Evolutionary conservation across 805 yeast species (phyloP).

Genomic region (Wickerhamiella parazyma): DNA sequence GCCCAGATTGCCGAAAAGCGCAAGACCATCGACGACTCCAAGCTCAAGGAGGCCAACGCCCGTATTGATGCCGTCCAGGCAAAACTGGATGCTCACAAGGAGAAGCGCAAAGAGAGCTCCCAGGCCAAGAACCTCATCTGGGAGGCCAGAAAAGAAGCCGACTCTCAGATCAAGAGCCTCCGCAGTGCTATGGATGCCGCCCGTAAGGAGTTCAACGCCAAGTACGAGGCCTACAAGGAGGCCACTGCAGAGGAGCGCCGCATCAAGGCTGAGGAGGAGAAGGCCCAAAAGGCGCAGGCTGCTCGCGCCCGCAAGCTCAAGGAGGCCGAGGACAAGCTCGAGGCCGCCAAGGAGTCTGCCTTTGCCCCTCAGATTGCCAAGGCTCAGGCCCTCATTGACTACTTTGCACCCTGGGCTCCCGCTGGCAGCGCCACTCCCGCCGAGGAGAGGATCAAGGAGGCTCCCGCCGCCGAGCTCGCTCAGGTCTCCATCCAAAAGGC

Average conservation of each 20-base stretch:
- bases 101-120: conserved; percentile 53
- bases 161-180: conserved; percentile 51
- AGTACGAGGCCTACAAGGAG: conserved; percentile 61
- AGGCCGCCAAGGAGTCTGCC: conserved; percentile 66
- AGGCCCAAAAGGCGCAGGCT: conserved; percentile 41
- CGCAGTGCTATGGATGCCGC: conserved; percentile 36
- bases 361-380: conserved; percentile 63
- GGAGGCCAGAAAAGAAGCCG: conserved; percentile 36
- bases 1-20: conserved; percentile 63
- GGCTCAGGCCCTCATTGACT: conserved; percentile 55
- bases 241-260: conserved; percentile 57
- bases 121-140: conserved; percentile 42
- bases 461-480: conserved; percentile 25
- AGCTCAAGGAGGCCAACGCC: conserved; percentile 51
- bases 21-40: conserved; percentile 40
- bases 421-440: conserved; percentile 25
- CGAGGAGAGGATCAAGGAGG: conserved; percentile 12
- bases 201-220: conserved; percentile 51
- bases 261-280: conserved; percentile 63
- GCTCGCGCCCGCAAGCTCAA: conserved; percentile 39
- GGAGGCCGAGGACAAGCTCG: conserved; percentile 57
- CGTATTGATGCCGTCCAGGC: conserved; percentile 58
- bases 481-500: conserved; percentile 48
- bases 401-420: conserved; percentile 58
- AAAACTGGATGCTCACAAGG: conserved; percentile 50